Percentiles rank a stretch among this genome's conserved stretches.
Conservation (phyloP, 495 filamentous ascomycete genomes). For the Clohesyomyces aquaticus region DNA sequence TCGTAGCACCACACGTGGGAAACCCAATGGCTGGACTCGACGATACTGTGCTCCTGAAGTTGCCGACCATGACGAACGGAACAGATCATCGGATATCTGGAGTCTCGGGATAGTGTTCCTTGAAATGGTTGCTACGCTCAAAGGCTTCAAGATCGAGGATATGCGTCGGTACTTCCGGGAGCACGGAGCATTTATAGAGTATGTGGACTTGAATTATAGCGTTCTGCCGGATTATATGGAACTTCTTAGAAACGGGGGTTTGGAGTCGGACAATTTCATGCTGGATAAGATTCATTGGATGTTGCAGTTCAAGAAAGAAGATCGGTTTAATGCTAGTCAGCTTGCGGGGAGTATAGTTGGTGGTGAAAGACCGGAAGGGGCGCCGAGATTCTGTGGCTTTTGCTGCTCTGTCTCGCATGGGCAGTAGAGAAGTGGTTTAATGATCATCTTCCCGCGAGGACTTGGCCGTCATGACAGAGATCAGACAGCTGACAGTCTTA, state of each 20-base stretch:
- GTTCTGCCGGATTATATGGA: constrained; percentile 14
- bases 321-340: no score
- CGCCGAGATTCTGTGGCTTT: no score
- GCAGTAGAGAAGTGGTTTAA: no score
- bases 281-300: no score
- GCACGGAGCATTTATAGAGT: constrained; percentile 12
- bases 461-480: no score
- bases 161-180: constrained; percentile 20
- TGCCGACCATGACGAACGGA: constrained; percentile 34
- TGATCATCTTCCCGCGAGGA: no score
- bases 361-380: no score
- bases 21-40: constrained; percentile 27
- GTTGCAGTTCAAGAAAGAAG: no score
- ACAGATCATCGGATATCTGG: constrained; percentile 49
- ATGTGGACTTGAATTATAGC: constrained; percentile 13
- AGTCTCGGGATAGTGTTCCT: constrained; percentile 52
- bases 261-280: no score
- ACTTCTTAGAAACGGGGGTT: constrained; percentile 14
- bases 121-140: constrained; percentile 49
- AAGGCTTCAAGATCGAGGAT: constrained; percentile 22
- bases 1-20: constrained; percentile 38
- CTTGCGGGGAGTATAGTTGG: no score
- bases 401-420: no score
- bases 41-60: constrained; percentile 49
- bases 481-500: no score